Base-by-base conservation (phyloP, 345 rosid species). In the Lumnitzera littorea region DNA sequence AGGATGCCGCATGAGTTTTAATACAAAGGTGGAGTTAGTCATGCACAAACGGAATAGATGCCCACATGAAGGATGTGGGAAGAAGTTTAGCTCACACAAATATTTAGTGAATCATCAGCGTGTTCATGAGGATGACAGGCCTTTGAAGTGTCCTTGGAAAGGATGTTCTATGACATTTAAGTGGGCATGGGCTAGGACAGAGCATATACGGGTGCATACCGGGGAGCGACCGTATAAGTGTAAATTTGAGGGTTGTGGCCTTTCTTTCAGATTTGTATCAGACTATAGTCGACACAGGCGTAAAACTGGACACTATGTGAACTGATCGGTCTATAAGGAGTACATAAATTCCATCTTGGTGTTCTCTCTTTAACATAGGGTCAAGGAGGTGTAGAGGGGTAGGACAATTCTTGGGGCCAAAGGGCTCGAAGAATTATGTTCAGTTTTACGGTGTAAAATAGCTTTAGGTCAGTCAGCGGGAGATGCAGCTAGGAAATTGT, bases 151-250 rank as follows among this genome's bases (percentile, higher is more conserved):
- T 68, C 84, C 92, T 0, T 94, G 95, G 97, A 67, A 90, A 68
- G 99, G 89, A 24, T 94, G 99, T 61, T 51, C 79, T n/a, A 83
- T 82, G 96, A 76, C 91, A 7, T 94, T 94, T 81, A 90, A 94
- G 80, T 94, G 99, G 99, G 95, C 90, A 7, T 94, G 99, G 99
- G 99, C 99, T 13, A 86, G 99, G 81, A 94, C 95, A 0, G 99
- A 94, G 80, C 99, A 94, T 75, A 75, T 90, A 55, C 78, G 99
- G 56, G 83, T 94, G 63, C 99, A 94, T 73, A 94, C 96, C 0
- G 99, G 97, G 11, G 99, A 90, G 70, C 82, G 90, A 60, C 99
- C 99, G 1, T 88, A 90, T 80, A 66, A 72, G 51, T 90, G 99
- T 75, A 82, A 86, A 79, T 81, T 90, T 0, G 89, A 83, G 29